Evolutionary conservation across 2,329 filamentous ascomycete genomes (phyloP).

Genomic region (Pseudocercospora ulei): DNA sequence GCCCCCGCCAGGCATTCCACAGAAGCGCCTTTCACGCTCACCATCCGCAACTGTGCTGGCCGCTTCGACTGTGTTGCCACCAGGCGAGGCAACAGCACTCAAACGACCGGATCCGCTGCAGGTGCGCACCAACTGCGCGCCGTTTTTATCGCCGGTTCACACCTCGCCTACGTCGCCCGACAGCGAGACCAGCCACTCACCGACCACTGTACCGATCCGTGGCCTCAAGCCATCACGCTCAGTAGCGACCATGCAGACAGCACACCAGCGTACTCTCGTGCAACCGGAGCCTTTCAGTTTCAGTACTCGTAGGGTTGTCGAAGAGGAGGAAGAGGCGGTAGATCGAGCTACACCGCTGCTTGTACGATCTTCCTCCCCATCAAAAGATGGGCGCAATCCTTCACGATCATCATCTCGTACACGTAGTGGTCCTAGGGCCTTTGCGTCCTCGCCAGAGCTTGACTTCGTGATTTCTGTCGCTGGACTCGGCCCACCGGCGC

Average conservation of each 20-base stretch:
- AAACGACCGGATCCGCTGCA: slow-evolving; percentile 41
- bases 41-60: slow-evolving; percentile 13
- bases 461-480: slow-evolving; percentile 35
- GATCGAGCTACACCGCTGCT: slow-evolving; percentile 19
- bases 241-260: slow-evolving; percentile 13
- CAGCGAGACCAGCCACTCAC: slow-evolving; percentile 15
- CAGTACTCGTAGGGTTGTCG: slow-evolving; percentile 7
- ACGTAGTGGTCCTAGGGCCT: slow-evolving; percentile 11
- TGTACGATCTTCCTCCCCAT: slow-evolving; percentile 9
- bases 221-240: slow-evolving; percentile 29
- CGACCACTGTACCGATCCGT: slow-evolving; percentile 28
- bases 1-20: slow-evolving; percentile 1
- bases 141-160: slow-evolving; percentile 35
- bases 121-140: slow-evolving; percentile 37
- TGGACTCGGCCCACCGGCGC: slow-evolving; percentile 40
- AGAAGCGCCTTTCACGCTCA: slow-evolving; percentile 11
- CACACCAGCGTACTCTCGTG: slow-evolving; percentile 4
- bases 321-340: slow-evolving; percentile 19
- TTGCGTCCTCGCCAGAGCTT: slow-evolving; percentile 28
- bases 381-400: slow-evolving; percentile 5
- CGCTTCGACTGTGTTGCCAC: not conserved
- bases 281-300: slow-evolving; percentile 10
- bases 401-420: slow-evolving; percentile 26
- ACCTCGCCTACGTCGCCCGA: slow-evolving; percentile 30
- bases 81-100: slow-evolving; percentile 22